Conservation (phyloP, 257 asterid genomes). For the Przewalskia tangutica region DNA sequence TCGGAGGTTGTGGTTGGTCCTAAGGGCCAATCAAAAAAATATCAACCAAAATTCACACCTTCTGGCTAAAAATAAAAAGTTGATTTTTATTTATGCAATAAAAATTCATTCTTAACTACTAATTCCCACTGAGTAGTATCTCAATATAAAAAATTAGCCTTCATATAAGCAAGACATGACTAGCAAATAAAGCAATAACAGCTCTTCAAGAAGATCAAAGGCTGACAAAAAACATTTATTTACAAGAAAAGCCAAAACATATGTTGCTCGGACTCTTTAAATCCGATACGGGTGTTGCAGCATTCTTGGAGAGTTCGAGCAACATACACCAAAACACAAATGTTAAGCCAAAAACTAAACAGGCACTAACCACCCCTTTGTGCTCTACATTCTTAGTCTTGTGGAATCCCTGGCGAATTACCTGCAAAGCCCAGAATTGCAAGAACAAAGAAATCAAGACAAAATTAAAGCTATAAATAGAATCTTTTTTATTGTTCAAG, state of each 20-base stretch:
- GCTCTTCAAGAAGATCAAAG: neutral
- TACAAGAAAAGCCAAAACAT: neutral
- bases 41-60: neutral
- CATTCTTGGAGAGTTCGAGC: neutral
- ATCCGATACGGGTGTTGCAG: neutral
- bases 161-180: neutral
- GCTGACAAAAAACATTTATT: neutral
- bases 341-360: neutral
- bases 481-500: neutral
- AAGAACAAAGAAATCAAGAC: neutral
- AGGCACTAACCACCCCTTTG: constrained; percentile 52
- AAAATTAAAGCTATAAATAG: neutral
- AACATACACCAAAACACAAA: neutral
- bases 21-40: neutral
- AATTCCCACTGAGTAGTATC: neutral
- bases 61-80: neutral
- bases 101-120: neutral
- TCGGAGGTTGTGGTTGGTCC: neutral
- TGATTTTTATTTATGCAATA: neutral
- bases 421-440: constrained; percentile 25
- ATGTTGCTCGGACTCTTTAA: neutral
- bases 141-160: neutral
- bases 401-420: constrained; percentile 59
- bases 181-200: neutral
- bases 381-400: constrained; percentile 71